Evolutionary conservation across 2,329 filamentous ascomycete species (phyloP).

Genomic region (Cyphellophora europaea): DNA sequence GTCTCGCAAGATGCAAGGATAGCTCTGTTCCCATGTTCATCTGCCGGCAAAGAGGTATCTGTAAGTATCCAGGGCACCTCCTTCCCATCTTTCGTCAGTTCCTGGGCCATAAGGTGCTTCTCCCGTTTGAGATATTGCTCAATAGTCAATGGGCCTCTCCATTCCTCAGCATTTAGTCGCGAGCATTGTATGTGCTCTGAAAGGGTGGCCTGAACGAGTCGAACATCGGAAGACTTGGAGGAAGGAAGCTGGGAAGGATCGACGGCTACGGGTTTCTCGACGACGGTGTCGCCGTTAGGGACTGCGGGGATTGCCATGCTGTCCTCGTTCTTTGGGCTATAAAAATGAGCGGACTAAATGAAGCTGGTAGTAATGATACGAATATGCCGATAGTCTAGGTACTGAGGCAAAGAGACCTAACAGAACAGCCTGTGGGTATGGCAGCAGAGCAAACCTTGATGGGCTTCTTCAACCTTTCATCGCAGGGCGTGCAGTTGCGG

Average conservation of each 20-base stretch:
- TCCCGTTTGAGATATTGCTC: conserved; percentile 52
- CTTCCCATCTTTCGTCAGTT: conserved; percentile 44
- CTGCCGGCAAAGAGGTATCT: conserved; percentile 28
- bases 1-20: conserved; percentile 53
- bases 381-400: no score
- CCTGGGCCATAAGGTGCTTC: conserved; percentile 39
- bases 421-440: no score
- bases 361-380: no score
- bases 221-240: conserved; percentile 41
- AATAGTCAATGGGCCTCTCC: conserved; percentile 46
- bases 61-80: conserved; percentile 54
- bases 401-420: no score
- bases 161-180: conserved; percentile 45
- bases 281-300: neutral
- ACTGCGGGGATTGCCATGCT: neutral
- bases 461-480: no score
- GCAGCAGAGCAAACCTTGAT: no score
- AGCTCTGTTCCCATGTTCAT: conserved; percentile 29
- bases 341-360: no score
- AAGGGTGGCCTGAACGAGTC: conserved; percentile 45
- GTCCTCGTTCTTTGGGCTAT: no score
- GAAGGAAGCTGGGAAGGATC: conserved; percentile 32
- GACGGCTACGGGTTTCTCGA: conserved; percentile 19
- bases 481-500: no score
- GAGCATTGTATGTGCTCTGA: conserved; percentile 44